Percentiles rank a stretch among this genome's conserved stretches.
Conservation (phyloP, 371 early-diverging fungal genomes). For the Mucor racemosus region DNA sequence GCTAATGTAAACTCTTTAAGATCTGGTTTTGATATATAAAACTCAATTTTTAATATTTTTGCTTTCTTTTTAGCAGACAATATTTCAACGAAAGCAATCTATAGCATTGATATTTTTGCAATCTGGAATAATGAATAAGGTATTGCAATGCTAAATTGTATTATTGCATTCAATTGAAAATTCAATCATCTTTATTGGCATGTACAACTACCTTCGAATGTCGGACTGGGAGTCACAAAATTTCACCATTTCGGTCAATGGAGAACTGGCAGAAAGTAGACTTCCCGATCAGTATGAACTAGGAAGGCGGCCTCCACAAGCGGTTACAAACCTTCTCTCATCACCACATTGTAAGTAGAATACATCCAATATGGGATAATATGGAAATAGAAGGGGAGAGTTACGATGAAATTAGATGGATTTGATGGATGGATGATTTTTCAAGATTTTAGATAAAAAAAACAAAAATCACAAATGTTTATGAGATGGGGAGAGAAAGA, state of each 20-base stretch:
- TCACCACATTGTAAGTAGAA: conserved; percentile 38
- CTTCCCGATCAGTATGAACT: conserved; percentile 11
- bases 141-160: too few relatives aligned
- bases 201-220: background rate
- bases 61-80: too few relatives aligned
- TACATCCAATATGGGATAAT: conserved; percentile 1
- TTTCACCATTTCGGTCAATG: background rate
- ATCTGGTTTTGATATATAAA: too few relatives aligned
- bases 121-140: too few relatives aligned
- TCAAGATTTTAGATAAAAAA: background rate
- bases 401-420: background rate
- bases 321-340: conserved; percentile 31
- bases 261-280: conserved; percentile 4
- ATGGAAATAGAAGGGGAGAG: background rate
- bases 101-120: too few relatives aligned
- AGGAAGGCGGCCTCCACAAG: conserved; percentile 5
- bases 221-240: conserved; percentile 6
- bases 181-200: too few relatives aligned
- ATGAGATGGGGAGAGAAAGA: background rate
- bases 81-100: too few relatives aligned
- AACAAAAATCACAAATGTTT: background rate
- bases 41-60: too few relatives aligned
- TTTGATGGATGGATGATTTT: conserved; percentile 12
- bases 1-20: too few relatives aligned
- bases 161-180: too few relatives aligned